Percentiles rank a stretch among this genome's conserved stretches.
Evolutionary conservation across 2,329 filamentous ascomycete genomes (phyloP).

Genomic region (Trichoderma atroviride): DNA sequence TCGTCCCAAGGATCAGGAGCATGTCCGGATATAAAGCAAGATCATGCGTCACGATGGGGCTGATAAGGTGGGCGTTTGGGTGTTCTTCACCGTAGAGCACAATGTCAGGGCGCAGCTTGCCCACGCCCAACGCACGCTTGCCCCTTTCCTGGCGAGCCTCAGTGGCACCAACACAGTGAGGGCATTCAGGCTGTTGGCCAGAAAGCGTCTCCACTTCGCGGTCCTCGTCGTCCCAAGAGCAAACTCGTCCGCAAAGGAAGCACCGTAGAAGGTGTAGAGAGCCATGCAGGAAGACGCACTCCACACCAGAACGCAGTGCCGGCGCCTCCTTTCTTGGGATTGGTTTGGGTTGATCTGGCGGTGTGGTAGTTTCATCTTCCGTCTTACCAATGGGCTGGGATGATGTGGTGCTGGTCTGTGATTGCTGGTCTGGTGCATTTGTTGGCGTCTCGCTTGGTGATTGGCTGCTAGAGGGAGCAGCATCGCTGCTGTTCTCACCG

Average conservation of each 20-base stretch:
- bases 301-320: conserved; percentile 50
- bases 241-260: conserved; percentile 60
- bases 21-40: conserved; percentile 66
- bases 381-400: conserved; percentile 12
- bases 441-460: conserved; percentile 18
- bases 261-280: conserved; percentile 68
- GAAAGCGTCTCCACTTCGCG: conserved; percentile 60
- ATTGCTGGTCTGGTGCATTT: conserved; percentile 11
- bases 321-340: conserved; percentile 34
- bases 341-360: conserved; percentile 30
- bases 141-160: conserved; percentile 65
- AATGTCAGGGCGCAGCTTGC: conserved; percentile 70
- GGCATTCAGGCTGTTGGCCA: conserved; percentile 68
- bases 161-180: conserved; percentile 64
- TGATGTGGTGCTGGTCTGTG: background rate
- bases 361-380: conserved; percentile 29
- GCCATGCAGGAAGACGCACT: conserved; percentile 72
- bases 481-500: conserved; percentile 24
- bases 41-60: conserved; percentile 69
- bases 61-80: conserved; percentile 68
- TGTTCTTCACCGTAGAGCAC: conserved; percentile 76
- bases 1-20: conserved; percentile 71
- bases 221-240: conserved; percentile 61
- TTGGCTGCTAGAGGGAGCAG: conserved; percentile 26
- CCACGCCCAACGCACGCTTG: conserved; percentile 67